Percentiles rank a stretch among this genome's conserved stretches.
Conservation (phyloP, 805 yeast species). For the Citeromyces nyonsensis region DNA sequence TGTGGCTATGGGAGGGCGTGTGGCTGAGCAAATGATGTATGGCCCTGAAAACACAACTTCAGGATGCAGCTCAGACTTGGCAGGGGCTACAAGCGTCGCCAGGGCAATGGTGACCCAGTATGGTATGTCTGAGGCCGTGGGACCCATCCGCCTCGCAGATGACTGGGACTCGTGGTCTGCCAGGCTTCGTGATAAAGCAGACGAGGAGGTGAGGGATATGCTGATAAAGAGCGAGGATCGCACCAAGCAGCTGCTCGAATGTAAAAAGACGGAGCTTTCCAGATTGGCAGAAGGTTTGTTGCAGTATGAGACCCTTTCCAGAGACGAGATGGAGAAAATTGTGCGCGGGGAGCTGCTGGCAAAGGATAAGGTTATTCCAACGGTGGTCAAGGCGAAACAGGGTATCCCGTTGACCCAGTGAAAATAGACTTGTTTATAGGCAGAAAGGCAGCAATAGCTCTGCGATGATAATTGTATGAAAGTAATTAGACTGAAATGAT, state of each 20-base stretch:
- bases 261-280: slow-evolving; percentile 54
- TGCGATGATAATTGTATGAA: no score
- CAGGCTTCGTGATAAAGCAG: slow-evolving; percentile 77
- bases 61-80: slow-evolving; percentile 88
- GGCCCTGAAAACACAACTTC: slow-evolving; percentile 89
- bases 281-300: slow-evolving; percentile 85
- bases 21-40: slow-evolving; percentile 87
- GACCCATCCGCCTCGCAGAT: slow-evolving; percentile 82
- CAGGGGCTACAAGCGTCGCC: slow-evolving; percentile 83
- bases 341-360: slow-evolving; percentile 66
- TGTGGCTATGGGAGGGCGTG: slow-evolving; percentile 98
- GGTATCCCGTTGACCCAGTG: no score
- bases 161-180: slow-evolving; percentile 95
- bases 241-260: slow-evolving; percentile 51
- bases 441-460: no score
- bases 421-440: no score
- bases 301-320: slow-evolving; percentile 89
- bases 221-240: slow-evolving; percentile 67
- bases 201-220: slow-evolving; percentile 72
- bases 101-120: slow-evolving; percentile 93
- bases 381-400: slow-evolving; percentile 35
- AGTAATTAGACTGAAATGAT: no score
- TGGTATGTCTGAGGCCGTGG: slow-evolving; percentile 91
- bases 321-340: slow-evolving; percentile 78
- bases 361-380: slow-evolving; percentile 61